Evolutionary conservation across 1,284 basidiomycete genomes (phyloP).

Genomic region (Trichosporon inkin): DNA sequence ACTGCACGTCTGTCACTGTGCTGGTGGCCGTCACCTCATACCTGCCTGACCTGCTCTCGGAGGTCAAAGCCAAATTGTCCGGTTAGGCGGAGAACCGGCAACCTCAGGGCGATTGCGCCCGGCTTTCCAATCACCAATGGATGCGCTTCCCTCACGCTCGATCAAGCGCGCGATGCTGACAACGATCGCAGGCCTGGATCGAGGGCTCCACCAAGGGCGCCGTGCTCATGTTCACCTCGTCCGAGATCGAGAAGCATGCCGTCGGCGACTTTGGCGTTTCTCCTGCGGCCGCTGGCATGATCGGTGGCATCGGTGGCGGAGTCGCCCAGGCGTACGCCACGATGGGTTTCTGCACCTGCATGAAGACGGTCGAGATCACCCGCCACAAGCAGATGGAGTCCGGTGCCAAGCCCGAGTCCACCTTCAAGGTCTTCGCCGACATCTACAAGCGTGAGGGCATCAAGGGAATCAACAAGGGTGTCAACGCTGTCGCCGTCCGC

Average conservation of each 20-base stretch:
- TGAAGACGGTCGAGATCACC: conserved; percentile 98
- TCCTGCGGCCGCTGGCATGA: conserved; percentile 76
- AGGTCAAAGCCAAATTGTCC: conserved; percentile 4
- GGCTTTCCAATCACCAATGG: not conserved
- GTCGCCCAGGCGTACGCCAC: conserved; percentile 98
- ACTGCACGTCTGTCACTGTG: not conserved
- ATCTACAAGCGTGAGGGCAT: conserved; percentile 93
- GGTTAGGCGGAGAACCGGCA: conserved; percentile 8
- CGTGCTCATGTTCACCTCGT: conserved; percentile 90
- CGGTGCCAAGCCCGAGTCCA: conserved; percentile 86
- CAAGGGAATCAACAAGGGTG: conserved; percentile 97
- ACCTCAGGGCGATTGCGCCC: not conserved
- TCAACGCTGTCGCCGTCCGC: conserved; percentile 94
- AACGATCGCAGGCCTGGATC: conserved; percentile 79
- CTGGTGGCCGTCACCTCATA: not conserved
- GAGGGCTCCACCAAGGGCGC: conserved; percentile 98
- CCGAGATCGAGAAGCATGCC: conserved; percentile 78
- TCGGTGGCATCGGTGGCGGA: conserved; percentile 97
- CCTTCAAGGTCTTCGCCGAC: conserved; percentile 89
- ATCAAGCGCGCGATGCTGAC: not conserved
- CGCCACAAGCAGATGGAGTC: conserved; percentile 89
- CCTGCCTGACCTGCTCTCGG: not conserved
- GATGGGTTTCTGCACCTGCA: conserved; percentile 98
- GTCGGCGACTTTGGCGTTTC: conserved; percentile 64
- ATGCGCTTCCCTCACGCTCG: not conserved